These are phyloP conservation scores for Deuterostichococcus epilithicus DNA, from an alignment of 139 green algal species.

Conservation along the genomic window DNA sequence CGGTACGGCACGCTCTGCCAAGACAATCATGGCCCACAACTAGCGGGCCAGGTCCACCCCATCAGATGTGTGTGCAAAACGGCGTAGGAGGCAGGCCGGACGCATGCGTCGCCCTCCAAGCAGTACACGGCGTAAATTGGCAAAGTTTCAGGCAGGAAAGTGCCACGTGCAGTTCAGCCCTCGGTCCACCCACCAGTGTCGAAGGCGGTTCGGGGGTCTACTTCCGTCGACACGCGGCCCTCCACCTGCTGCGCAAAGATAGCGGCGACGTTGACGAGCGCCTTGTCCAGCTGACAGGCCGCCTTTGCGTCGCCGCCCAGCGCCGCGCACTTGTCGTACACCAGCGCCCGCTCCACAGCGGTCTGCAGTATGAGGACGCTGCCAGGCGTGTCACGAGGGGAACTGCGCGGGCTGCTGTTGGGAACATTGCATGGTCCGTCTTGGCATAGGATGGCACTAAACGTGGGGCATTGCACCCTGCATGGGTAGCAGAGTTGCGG, in stretches of 20 bases:
- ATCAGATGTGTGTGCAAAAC: too few relatives aligned
- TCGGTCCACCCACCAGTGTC: slow-evolving; percentile 66
- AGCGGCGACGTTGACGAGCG: slow-evolving; percentile 68
- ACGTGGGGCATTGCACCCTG: neutral
- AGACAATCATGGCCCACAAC: too few relatives aligned
- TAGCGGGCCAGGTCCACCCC: too few relatives aligned
- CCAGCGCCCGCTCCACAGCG: slow-evolving; percentile 62
- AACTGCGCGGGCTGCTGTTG: too few relatives aligned
- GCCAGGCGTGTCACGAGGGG: too few relatives aligned
- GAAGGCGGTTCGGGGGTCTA: slow-evolving; percentile 68
- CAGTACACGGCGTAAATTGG: too few relatives aligned
- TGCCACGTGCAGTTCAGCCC: too few relatives aligned
- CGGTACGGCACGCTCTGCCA: too few relatives aligned
- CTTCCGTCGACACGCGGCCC: slow-evolving; percentile 68
- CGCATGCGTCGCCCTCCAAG: too few relatives aligned
- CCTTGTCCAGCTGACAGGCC: slow-evolving; percentile 60
- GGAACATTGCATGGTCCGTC: neutral
- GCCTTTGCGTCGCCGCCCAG: slow-evolving; percentile 13
- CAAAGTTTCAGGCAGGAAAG: too few relatives aligned
- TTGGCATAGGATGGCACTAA: neutral
- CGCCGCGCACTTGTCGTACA: slow-evolving; percentile 49
- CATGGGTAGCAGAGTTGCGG: neutral
- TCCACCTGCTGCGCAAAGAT: slow-evolving; percentile 61
- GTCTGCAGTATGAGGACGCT: slow-evolving; percentile 37
- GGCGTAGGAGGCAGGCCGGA: neutral